Percentiles rank a stretch among this genome's conserved stretches.
Conservation (phyloP, 2,329 filamentous ascomycete species). For the Orbilia quercus region DNA sequence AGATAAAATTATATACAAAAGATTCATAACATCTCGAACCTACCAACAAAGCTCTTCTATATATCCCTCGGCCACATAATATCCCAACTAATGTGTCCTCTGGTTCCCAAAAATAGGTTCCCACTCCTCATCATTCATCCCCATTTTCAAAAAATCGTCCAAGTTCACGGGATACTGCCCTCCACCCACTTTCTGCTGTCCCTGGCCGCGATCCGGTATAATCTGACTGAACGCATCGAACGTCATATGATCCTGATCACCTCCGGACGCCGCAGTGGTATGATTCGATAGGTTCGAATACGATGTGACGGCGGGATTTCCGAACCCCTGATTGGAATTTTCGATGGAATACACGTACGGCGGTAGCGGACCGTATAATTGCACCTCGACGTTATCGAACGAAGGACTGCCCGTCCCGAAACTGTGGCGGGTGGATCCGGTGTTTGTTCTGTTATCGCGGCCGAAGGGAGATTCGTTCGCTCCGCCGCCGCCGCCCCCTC, state of each 20-base stretch:
- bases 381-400: conserved; percentile 77
- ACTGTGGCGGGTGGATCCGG: conserved; percentile 61
- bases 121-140: conserved; percentile 55
- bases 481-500: too few relatives aligned
- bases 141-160: conserved; percentile 50
- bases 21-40: background rate
- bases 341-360: conserved; percentile 74
- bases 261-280: conserved; percentile 14
- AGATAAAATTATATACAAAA: conserved; percentile 6
- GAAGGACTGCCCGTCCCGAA: conserved; percentile 66
- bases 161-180: conserved; percentile 34
- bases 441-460: conserved; percentile 25
- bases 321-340: conserved; percentile 49
- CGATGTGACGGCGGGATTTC: conserved; percentile 33
- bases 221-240: conserved; percentile 36
- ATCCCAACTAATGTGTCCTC: conserved; percentile 9
- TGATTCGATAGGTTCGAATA: conserved; percentile 26
- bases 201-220: conserved; percentile 25
- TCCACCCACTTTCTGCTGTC: conserved; percentile 37
- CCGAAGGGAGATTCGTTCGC: conserved; percentile 62
- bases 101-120: conserved; percentile 50
- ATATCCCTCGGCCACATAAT: background rate
- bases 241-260: conserved; percentile 26
- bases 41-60: background rate
- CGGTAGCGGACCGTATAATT: conserved; percentile 76